Percentiles rank a stretch among this genome's conserved stretches.
Evolutionary conservation across 73 alveolate genomes (phyloP).

Genomic region (Paraurostyla sp.): DNA sequence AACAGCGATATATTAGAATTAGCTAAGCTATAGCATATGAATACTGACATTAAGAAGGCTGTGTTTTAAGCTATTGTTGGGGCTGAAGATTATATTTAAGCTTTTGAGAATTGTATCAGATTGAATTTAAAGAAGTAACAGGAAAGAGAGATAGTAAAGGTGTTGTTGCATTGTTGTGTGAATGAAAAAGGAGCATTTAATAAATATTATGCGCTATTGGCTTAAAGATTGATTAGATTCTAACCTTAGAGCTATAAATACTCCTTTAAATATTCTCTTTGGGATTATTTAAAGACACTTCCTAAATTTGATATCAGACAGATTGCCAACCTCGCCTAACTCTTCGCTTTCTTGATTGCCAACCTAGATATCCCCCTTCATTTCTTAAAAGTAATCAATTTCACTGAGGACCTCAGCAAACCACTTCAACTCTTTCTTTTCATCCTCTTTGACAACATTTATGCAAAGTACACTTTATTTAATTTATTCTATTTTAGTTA

Average conservation of each 20-base stretch:
- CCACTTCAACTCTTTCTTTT: not conserved
- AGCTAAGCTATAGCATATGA: conserved; percentile 61
- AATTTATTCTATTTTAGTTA: not conserved
- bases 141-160: conserved; percentile 77
- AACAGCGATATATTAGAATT: conserved; percentile 42
- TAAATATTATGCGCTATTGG: conserved; percentile 58
- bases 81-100: conserved; percentile 74
- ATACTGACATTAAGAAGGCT: conserved; percentile 72
- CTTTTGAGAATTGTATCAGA: conserved; percentile 62
- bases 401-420: conserved; percentile 9
- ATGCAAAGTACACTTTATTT: not conserved
- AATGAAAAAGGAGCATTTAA: conserved; percentile 63
- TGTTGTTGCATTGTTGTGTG: conserved; percentile 61
- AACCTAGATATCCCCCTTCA: conserved; percentile 37
- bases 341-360: conserved; percentile 43
- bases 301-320: conserved; percentile 42
- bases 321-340: conserved; percentile 61
- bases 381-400: conserved; percentile 44
- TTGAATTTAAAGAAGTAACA: conserved; percentile 70
- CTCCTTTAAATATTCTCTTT: conserved; percentile 73
- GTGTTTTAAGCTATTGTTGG: conserved; percentile 61
- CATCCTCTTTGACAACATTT: conserved; percentile 15
- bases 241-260: conserved; percentile 42
- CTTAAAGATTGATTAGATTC: conserved; percentile 16
- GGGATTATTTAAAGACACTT: conserved; percentile 74